Conservation (phyloP, 495 filamentous ascomycete species). For the Lindgomyces ingoldianus region DNA sequence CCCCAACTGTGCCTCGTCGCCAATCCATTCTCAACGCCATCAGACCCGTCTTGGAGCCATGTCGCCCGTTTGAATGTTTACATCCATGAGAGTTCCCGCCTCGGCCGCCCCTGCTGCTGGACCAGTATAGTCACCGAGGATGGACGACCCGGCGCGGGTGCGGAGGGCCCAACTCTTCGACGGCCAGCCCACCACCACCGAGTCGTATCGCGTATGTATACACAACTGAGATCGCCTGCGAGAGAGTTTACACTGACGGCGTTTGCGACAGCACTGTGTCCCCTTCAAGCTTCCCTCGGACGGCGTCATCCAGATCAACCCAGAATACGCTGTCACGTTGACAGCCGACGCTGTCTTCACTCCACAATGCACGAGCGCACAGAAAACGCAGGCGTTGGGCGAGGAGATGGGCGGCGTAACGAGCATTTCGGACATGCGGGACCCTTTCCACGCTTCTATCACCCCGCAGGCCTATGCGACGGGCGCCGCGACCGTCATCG, state of each 20-base stretch:
- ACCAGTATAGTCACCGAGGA: slow-evolving; percentile 32
- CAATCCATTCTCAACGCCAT: slow-evolving; percentile 11
- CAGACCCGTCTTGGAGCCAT: slow-evolving; percentile 16
- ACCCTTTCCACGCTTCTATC: slow-evolving; percentile 91
- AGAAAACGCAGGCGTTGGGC: slow-evolving; percentile 4
- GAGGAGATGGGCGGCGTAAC: slow-evolving; percentile 32
- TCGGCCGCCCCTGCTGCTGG: slow-evolving; percentile 20
- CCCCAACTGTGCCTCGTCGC: slow-evolving; percentile 19
- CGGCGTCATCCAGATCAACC: slow-evolving; percentile 42
- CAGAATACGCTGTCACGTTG: slow-evolving; percentile 43
- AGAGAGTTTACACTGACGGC: slow-evolving; percentile 10
- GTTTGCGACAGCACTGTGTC: slow-evolving; percentile 41
- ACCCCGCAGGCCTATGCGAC: slow-evolving; percentile 90
- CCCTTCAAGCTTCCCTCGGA: slow-evolving; percentile 46
- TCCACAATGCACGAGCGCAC: slow-evolving; percentile 43
- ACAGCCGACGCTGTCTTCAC: slow-evolving; percentile 44
- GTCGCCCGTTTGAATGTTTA: slow-evolving; percentile 5
- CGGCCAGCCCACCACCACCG: slow-evolving; percentile 23
- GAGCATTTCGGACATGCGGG: slow-evolving; percentile 59
- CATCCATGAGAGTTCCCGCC: slow-evolving; percentile 22
- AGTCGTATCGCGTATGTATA: slow-evolving; percentile 20
- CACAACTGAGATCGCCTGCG: not conserved
- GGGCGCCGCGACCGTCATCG: slow-evolving; percentile 84
- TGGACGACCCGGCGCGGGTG: slow-evolving; percentile 16
- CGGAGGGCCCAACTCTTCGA: slow-evolving; percentile 22